Percentiles rank a stretch among this genome's conserved stretches.
Evolutionary conservation across 164 flowering plant species (phyloP).

Genomic region (Tetracentron sinense): DNA sequence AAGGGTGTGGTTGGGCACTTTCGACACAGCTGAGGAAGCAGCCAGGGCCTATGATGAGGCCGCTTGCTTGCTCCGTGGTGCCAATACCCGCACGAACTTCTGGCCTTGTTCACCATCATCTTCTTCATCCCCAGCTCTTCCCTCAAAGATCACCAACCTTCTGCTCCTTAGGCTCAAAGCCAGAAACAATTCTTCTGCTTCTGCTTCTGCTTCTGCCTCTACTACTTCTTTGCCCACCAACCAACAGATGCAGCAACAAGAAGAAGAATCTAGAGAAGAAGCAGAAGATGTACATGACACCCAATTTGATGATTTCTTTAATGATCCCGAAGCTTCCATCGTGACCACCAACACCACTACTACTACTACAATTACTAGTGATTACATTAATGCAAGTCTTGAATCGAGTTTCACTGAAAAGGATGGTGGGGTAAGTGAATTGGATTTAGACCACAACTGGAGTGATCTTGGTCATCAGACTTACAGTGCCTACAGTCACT

Average conservation of each 20-base stretch:
- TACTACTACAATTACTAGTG: neutral
- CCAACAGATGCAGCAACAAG: constrained; percentile 8
- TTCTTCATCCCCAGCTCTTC: constrained; percentile 41
- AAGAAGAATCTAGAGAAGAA: constrained; percentile 17
- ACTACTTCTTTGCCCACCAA: constrained; percentile 1
- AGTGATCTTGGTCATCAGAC: constrained; percentile 15
- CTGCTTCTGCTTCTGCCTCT: constrained; percentile 15
- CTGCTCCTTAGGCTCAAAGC: constrained; percentile 47
- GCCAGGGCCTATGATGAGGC: constrained; percentile 69
- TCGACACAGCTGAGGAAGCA: constrained; percentile 56
- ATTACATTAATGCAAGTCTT: constrained; percentile 11
- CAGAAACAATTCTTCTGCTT: constrained; percentile 28
- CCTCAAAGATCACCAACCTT: constrained; percentile 52
- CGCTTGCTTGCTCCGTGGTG: constrained; percentile 55
- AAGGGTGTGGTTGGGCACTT: constrained; percentile 57
- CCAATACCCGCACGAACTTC: constrained; percentile 57
- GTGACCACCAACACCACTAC: neutral
- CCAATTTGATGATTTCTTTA: constrained; percentile 38
- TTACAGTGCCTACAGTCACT: constrained; percentile 3
- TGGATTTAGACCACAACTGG: constrained; percentile 8
- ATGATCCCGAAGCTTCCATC: constrained; percentile 31
- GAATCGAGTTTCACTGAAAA: constrained; percentile 25
- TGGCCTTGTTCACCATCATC: constrained; percentile 43
- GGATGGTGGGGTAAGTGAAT: constrained; percentile 1
- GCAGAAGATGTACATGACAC: constrained; percentile 18